phyloP scores from a whole-genome alignment of 305 asterid genomes.

The Petunia hybrid region DNA sequence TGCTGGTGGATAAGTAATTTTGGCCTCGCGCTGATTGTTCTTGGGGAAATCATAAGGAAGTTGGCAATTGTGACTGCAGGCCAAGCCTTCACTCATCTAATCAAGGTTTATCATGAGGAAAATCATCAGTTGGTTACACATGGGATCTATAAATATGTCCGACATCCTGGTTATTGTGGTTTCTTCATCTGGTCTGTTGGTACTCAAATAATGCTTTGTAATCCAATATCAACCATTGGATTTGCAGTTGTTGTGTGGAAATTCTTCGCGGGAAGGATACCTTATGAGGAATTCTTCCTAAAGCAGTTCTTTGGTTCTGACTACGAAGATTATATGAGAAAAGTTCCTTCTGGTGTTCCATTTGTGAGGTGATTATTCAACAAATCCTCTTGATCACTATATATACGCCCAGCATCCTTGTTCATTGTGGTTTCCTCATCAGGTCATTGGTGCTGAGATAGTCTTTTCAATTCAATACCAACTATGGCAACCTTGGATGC shows the following conservation, averaged over 20 bases:
- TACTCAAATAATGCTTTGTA: slow-evolving; percentile 86
- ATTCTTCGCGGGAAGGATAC: slow-evolving; percentile 70
- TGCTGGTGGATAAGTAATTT: slow-evolving; percentile 67
- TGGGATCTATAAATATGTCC: slow-evolving; percentile 63
- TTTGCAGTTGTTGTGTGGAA: slow-evolving; percentile 73
- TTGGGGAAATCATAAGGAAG: slow-evolving; percentile 78
- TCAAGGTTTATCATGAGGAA: slow-evolving; percentile 66
- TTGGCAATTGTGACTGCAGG: slow-evolving; percentile 89
- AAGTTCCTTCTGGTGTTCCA: slow-evolving; percentile 76
- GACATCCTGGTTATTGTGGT: slow-evolving; percentile 91
- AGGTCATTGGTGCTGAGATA: not conserved
- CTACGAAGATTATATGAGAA: slow-evolving; percentile 67
- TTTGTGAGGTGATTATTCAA: slow-evolving; percentile 60
- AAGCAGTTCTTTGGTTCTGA: slow-evolving; percentile 72
- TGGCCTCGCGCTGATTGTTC: slow-evolving; percentile 70
- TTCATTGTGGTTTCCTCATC: not conserved
- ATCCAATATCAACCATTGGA: slow-evolving; percentile 69
- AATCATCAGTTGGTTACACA: slow-evolving; percentile 72
- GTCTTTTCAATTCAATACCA: not conserved
- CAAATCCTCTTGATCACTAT: not conserved
- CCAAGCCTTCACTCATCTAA: slow-evolving; percentile 80
- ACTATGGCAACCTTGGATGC: not conserved
- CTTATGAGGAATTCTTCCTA: slow-evolving; percentile 84
- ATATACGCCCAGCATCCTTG: not conserved
- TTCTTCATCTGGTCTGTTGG: slow-evolving; percentile 87